These are phyloP conservation scores for Sideroxylon spinosum DNA, from an alignment of 179 eudicot species.

Conservation along the genomic window DNA sequence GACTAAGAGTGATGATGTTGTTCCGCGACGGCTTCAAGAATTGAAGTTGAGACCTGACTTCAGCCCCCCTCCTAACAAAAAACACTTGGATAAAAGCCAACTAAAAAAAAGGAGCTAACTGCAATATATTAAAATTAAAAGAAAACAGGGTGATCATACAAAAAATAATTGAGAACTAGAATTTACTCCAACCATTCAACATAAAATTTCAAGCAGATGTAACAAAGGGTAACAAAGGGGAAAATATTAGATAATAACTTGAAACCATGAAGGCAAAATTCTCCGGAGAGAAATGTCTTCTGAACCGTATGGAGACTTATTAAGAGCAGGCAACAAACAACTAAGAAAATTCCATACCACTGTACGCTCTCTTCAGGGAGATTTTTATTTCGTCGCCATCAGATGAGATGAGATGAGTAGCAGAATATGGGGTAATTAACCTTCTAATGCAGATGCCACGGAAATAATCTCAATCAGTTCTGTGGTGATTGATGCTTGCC, in stretches of 20 bases:
- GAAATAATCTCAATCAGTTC: conserved; percentile 84
- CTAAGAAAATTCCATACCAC: not conserved
- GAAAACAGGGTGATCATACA: not conserved
- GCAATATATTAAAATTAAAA: not conserved
- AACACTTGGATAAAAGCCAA: no score
- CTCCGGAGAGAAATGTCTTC: not conserved
- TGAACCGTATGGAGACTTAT: conserved; percentile 19
- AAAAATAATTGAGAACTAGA: not conserved
- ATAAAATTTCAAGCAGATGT: not conserved
- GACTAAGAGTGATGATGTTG: no score
- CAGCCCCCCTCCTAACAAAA: no score
- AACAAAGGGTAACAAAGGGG: not conserved
- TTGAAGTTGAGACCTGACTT: no score
- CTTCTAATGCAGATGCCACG: conserved; percentile 84
- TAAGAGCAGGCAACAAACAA: conserved; percentile 11
- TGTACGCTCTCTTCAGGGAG: conserved; percentile 21
- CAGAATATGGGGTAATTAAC: conserved; percentile 28
- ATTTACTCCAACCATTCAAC: not conserved
- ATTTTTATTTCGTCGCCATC: conserved; percentile 37
- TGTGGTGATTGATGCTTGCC: conserved; percentile 96
- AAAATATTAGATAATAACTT: conserved; percentile 1
- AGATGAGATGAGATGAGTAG: not conserved
- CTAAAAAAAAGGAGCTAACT: no score
- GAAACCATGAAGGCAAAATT: not conserved
- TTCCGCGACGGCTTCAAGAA: no score